A percentile compares a stretch with the other conserved stretches of the same genome.
Evolutionary conservation across 192 early-diverging fungal genomes (phyloP).

Genomic region (Coemansia erecta): DNA sequence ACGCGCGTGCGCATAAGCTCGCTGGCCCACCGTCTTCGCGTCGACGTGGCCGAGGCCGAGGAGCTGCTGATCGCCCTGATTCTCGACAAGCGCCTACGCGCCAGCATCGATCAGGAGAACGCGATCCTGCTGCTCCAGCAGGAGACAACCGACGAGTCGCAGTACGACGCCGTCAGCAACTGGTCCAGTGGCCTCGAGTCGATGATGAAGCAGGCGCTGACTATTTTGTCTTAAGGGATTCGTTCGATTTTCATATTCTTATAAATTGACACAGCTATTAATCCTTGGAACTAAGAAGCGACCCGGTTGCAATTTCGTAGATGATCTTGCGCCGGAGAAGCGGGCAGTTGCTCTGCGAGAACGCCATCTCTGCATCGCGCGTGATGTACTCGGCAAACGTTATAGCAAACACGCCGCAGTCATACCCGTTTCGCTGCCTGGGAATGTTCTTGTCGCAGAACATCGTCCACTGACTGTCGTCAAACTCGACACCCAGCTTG

Average conservation of each 20-base stretch:
- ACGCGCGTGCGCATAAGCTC: slow-evolving; percentile 84
- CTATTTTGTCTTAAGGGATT: not conserved
- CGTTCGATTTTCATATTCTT: not conserved
- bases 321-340: slow-evolving; percentile 70
- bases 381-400: slow-evolving; percentile 78
- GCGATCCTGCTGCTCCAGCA: slow-evolving; percentile 26
- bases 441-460: slow-evolving; percentile 74
- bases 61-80: slow-evolving; percentile 85
- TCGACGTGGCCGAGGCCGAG: slow-evolving; percentile 75
- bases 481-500: slow-evolving; percentile 65
- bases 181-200: slow-evolving; percentile 33
- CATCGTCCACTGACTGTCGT: slow-evolving; percentile 65
- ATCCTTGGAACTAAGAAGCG: slow-evolving; percentile 17
- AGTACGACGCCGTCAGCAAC: slow-evolving; percentile 35
- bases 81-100: slow-evolving; percentile 81
- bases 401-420: slow-evolving; percentile 94
- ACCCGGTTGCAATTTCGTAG: slow-evolving; percentile 66
- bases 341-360: slow-evolving; percentile 72
- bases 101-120: slow-evolving; percentile 89
- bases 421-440: slow-evolving; percentile 80
- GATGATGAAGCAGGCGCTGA: slow-evolving; percentile 16
- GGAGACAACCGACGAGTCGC: slow-evolving; percentile 30
- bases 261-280: not conserved
- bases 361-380: slow-evolving; percentile 62
- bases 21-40: slow-evolving; percentile 80